Percentiles rank a stretch among this genome's conserved stretches.
Evolutionary conservation across 176 grass and related monocot species (phyloP).

Genomic region (Carex littledalei): DNA sequence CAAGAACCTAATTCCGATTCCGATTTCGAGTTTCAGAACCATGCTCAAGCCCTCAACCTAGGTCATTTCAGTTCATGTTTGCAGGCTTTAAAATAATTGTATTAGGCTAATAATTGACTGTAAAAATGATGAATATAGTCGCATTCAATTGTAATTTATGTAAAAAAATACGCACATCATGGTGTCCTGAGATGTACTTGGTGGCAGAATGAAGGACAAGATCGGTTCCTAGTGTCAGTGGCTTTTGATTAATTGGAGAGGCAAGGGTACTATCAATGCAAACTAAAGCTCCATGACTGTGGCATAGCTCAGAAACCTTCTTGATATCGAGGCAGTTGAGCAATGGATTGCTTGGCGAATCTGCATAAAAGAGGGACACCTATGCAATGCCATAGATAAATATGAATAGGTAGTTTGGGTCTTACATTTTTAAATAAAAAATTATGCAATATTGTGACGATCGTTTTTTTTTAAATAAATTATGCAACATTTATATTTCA

Average conservation of each 20-base stretch:
- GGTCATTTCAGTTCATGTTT: background rate
- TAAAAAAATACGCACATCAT: slow-evolving; percentile 55
- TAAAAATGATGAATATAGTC: background rate
- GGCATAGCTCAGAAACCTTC: slow-evolving; percentile 80
- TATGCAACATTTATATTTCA: background rate
- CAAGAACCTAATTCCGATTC: too few relatives aligned
- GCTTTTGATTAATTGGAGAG: slow-evolving; percentile 93
- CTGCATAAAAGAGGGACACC: slow-evolving; percentile 88
- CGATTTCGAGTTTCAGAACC: too few relatives aligned
- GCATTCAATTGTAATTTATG: background rate
- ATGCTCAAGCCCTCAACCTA: background rate
- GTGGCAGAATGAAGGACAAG: slow-evolving; percentile 94
- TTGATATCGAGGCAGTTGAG: slow-evolving; percentile 88
- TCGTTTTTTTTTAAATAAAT: background rate
- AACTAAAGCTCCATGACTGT: slow-evolving; percentile 80
- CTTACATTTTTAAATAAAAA: background rate
- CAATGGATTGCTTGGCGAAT: slow-evolving; percentile 97
- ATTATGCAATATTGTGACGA: background rate
- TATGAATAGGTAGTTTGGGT: background rate
- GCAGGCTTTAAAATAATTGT: background rate
- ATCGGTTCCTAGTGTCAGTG: slow-evolving; percentile 76
- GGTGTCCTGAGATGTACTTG: slow-evolving; percentile 90
- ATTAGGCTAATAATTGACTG: background rate
- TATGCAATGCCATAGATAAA: slow-evolving; percentile 15
- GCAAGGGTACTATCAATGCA: slow-evolving; percentile 97